phyloP scores from a whole-genome alignment of 768 basidiomycete genomes.

The Kwoniella newhampshirensis region DNA sequence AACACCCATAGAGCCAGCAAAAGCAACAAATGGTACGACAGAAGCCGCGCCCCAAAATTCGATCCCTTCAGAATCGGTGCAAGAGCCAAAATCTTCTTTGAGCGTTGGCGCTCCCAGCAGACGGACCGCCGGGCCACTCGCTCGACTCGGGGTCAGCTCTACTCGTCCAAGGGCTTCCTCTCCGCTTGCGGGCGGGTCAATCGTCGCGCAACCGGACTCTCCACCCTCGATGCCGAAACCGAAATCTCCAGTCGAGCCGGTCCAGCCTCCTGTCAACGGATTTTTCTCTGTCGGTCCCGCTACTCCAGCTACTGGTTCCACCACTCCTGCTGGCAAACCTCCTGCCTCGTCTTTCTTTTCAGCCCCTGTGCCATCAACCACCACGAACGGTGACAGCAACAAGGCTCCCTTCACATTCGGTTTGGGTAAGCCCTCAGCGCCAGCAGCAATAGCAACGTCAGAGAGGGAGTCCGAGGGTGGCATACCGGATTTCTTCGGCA shows the following conservation, averaged over 20 bases:
- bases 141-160: constrained; percentile 24
- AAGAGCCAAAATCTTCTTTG: constrained; percentile 5
- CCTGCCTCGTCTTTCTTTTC: constrained; percentile 24
- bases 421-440: constrained; percentile 21
- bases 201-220: constrained; percentile 40
- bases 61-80: not conserved
- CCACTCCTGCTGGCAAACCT: constrained; percentile 19
- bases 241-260: constrained; percentile 4
- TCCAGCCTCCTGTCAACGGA: constrained; percentile 10
- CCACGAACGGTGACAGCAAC: not conserved
- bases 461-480: not conserved
- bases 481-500: constrained; percentile 26
- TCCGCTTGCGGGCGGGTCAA: constrained; percentile 42
- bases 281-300: constrained; percentile 22
- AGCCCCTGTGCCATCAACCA: not conserved
- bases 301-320: constrained; percentile 15
- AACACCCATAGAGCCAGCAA: not conserved
- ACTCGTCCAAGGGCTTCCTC: constrained; percentile 44
- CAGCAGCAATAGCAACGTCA: not conserved
- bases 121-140: constrained; percentile 23
- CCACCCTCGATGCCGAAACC: constrained; percentile 24
- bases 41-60: not conserved
- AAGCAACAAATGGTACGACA: constrained; percentile 2
- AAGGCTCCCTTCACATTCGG: constrained; percentile 22
- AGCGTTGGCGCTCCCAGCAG: constrained; percentile 6